phyloP scores from a whole-genome alignment of 225 moss, liverwort and hornwort species.

The Sphagnum contortum region DNA sequence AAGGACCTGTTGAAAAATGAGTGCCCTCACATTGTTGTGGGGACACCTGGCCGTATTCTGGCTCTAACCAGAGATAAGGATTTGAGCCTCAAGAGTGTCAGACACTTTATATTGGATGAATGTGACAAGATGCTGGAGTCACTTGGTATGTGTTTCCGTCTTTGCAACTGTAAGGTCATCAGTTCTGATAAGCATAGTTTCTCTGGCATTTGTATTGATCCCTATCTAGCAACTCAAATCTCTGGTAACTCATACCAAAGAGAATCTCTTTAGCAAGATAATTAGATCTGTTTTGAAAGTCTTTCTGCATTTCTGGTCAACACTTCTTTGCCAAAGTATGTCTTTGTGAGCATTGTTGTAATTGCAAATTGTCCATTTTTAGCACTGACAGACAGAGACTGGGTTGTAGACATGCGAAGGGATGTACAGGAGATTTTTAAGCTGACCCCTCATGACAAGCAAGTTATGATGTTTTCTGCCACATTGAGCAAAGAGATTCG shows the following conservation, averaged over 20 bases:
- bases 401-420: slow-evolving; percentile 97
- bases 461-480: slow-evolving; percentile 99
- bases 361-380: background rate
- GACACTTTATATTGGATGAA: slow-evolving; percentile 59
- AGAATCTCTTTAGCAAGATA: too few relatives aligned
- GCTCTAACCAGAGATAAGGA: slow-evolving; percentile 56
- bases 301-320: too few relatives aligned
- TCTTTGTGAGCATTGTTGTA: too few relatives aligned
- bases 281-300: too few relatives aligned
- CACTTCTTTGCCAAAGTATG: too few relatives aligned
- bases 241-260: too few relatives aligned
- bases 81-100: slow-evolving; percentile 57
- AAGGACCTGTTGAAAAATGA: slow-evolving; percentile 58
- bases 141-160: slow-evolving; percentile 25
- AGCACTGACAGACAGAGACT: slow-evolving; percentile 30
- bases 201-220: background rate
- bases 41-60: slow-evolving; percentile 54
- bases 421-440: slow-evolving; percentile 99
- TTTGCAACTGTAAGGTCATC: background rate
- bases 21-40: slow-evolving; percentile 62
- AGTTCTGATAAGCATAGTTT: background rate
- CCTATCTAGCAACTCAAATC: too few relatives aligned
- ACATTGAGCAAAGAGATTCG: slow-evolving; percentile 98
- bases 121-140: slow-evolving; percentile 74
- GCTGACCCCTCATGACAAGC: slow-evolving; percentile 95